These are phyloP conservation scores for Candida jianshihensis DNA, from an alignment of 805 yeast genomes.

Conservation along the genomic window DNA sequence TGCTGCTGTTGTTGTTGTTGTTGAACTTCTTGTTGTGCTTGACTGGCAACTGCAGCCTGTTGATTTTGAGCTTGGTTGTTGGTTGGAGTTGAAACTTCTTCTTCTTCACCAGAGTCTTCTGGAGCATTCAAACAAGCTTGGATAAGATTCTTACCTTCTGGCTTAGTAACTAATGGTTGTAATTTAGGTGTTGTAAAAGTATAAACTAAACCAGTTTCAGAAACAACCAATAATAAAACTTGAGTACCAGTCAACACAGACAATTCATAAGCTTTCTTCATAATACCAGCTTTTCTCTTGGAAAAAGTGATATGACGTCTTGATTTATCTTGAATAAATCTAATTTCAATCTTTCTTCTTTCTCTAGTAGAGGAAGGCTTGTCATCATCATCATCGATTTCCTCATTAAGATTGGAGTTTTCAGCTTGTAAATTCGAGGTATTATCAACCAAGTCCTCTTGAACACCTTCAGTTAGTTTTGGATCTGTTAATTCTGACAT, in stretches of 20 bases:
- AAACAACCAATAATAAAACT: conserved; percentile 86
- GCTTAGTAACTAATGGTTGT: conserved; percentile 94
- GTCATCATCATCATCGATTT: conserved; percentile 41
- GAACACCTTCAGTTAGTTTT: conserved; percentile 14
- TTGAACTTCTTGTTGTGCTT: conserved; percentile 15
- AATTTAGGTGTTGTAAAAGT: conserved; percentile 98
- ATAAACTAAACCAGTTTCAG: conserved; percentile 97
- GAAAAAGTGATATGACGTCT: conserved; percentile 97
- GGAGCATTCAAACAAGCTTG: conserved; percentile 97
- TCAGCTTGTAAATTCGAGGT: conserved; percentile 5
- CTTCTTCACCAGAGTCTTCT: conserved; percentile 53
- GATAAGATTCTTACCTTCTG: conserved; percentile 93
- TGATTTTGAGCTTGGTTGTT: conserved; percentile 26
- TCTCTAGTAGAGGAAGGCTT: conserved; percentile 42
- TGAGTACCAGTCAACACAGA: conserved; percentile 97
- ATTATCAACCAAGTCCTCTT: conserved; percentile 19
- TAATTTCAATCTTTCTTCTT: conserved; percentile 90
- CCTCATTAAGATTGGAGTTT: conserved; percentile 14
- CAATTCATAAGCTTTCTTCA: conserved; percentile 98
- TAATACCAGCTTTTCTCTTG: conserved; percentile 96
- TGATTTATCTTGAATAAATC: conserved; percentile 94
- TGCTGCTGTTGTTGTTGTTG: conserved; percentile 9
- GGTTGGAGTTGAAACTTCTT: conserved; percentile 30
- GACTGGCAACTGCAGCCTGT: too few relatives aligned
- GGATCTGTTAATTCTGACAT: conserved; percentile 23